A percentile compares a stretch with the other conserved stretches of the same genome.
Conservation (phyloP, 139 green algal genomes). For the Coelastrella sp. region DNA sequence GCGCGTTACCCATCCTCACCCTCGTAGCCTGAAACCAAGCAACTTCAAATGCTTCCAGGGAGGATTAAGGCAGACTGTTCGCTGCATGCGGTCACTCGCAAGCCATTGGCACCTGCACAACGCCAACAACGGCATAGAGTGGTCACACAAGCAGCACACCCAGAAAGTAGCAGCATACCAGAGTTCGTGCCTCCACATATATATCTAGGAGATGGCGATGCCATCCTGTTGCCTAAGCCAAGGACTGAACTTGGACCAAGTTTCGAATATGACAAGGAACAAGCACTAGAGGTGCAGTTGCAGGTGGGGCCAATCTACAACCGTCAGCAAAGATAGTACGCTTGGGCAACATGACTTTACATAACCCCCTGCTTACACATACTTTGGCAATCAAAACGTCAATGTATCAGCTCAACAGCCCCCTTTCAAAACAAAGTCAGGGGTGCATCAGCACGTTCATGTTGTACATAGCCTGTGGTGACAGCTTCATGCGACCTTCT, state of each 20-base stretch:
- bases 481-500: no score
- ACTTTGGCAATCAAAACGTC: no score
- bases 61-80: neutral
- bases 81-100: neutral
- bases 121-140: neutral
- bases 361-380: no score
- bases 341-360: no score
- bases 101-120: neutral
- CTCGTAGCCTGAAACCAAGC: neutral
- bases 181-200: constrained; percentile 1
- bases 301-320: constrained; percentile 46
- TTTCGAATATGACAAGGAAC: constrained; percentile 59
- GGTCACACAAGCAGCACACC: neutral
- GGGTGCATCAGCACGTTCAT: no score
- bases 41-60: neutral
- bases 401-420: no score
- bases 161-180: constrained; percentile 3
- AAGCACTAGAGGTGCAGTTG: constrained; percentile 67
- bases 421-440: no score
- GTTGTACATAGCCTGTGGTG: no score
- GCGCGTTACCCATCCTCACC: neutral
- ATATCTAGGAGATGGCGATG: constrained; percentile 49
- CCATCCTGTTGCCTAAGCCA: constrained; percentile 36
- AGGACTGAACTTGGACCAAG: constrained; percentile 50
- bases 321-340: no score